Conservation (phyloP, 2,329 filamentous ascomycete genomes). For the Volutella citrinella region DNA sequence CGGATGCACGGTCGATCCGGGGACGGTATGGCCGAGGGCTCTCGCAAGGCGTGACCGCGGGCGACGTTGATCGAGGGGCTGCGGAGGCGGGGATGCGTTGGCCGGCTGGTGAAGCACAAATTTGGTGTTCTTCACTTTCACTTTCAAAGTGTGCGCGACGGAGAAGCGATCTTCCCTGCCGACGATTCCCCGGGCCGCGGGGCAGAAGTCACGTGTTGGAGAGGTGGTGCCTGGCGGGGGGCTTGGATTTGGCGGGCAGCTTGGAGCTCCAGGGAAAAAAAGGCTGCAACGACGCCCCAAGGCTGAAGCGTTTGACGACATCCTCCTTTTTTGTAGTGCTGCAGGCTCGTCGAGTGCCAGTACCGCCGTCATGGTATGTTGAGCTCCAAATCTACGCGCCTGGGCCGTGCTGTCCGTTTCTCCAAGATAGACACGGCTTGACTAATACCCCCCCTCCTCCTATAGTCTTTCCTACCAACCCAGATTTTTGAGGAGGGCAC, state of each 20-base stretch:
- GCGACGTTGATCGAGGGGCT: constrained; percentile 22
- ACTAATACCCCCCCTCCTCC: constrained; percentile 26
- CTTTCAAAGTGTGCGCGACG: constrained; percentile 39
- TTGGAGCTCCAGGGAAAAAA: constrained; percentile 26
- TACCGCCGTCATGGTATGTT: constrained; percentile 26
- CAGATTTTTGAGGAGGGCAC: constrained; percentile 98
- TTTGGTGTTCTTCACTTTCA: constrained; percentile 35
- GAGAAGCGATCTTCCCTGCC: constrained; percentile 38
- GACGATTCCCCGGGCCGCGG: constrained; percentile 28
- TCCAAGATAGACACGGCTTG: no score
- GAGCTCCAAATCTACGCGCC: background rate
- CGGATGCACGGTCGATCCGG: no score
- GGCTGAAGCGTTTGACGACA: constrained; percentile 28
- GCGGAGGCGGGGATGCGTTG: constrained; percentile 26
- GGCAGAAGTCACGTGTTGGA: constrained; percentile 41
- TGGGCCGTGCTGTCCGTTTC: no score
- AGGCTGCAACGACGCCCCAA: constrained; percentile 27
- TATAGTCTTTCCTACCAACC: constrained; percentile 73
- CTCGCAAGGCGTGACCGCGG: constrained; percentile 21
- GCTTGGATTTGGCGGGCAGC: constrained; percentile 19
- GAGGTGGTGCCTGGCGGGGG: constrained; percentile 21
- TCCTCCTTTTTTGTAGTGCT: constrained; percentile 17
- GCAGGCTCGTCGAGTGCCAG: constrained; percentile 19
- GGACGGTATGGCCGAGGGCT: no score
- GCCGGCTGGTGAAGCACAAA: constrained; percentile 31